phyloP scores from a whole-genome alignment of 768 basidiomycete species.

The Lactifluus echinatus region DNA sequence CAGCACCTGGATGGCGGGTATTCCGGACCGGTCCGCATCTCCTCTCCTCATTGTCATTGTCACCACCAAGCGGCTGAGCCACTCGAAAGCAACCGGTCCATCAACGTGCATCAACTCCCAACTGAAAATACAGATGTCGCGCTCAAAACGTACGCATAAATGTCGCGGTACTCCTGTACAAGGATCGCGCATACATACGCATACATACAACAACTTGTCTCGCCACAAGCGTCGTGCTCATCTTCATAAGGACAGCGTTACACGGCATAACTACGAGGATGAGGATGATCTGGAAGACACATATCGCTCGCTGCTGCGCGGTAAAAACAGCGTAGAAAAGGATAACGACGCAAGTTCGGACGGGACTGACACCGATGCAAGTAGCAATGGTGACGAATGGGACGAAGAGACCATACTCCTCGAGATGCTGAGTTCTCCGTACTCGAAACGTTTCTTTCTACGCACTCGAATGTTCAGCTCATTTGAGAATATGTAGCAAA shows the following conservation, averaged over 20 bases:
- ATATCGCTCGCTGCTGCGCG: neutral
- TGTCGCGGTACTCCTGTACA: neutral
- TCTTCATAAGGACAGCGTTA: neutral
- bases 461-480: neutral
- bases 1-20: too few relatives aligned
- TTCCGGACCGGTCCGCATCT: too few relatives aligned
- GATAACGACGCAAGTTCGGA: neutral
- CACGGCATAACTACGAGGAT: neutral
- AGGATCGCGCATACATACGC: neutral
- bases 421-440: constrained; percentile 9
- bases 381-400: neutral
- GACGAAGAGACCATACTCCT: constrained; percentile 6
- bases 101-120: too few relatives aligned
- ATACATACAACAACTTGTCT: neutral
- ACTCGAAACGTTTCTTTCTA: neutral
- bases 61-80: too few relatives aligned
- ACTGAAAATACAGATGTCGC: neutral
- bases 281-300: constrained; percentile 1
- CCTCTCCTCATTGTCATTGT: too few relatives aligned
- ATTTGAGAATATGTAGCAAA: neutral
- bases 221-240: neutral
- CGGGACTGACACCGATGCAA: neutral
- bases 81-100: too few relatives aligned
- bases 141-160: neutral
- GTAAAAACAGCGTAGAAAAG: neutral